Percentiles rank a stretch among this genome's conserved stretches.
phyloP scores from a whole-genome alignment of 2,329 filamentous ascomycete genomes.

The Lecanicillium sp. region DNA sequence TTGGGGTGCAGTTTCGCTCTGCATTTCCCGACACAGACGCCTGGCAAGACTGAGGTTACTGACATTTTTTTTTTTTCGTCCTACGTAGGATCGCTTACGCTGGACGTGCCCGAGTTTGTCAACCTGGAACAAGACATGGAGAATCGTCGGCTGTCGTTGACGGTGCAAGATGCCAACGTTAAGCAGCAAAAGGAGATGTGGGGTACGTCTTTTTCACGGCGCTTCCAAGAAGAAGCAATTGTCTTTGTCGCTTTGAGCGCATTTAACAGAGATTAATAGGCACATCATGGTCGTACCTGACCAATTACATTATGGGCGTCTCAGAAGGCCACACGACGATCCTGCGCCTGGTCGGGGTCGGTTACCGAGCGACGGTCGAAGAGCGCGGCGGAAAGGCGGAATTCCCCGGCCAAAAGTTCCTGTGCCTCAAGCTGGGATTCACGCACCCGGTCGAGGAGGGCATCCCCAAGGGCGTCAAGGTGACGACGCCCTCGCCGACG shows the following conservation, averaged over 20 bases:
- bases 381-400: constrained; percentile 63
- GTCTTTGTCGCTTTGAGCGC: no score
- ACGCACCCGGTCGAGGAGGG: constrained; percentile 90
- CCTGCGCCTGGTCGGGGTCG: constrained; percentile 86
- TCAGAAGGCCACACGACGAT: constrained; percentile 95
- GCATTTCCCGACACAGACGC: not conserved
- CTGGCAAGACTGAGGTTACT: constrained; percentile 8
- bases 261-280: no score
- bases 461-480: constrained; percentile 74
- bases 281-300: constrained; percentile 81
- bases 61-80: constrained; percentile 11
- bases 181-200: constrained; percentile 90
- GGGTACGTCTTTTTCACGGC: constrained; percentile 50
- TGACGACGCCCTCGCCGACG: constrained; percentile 83
- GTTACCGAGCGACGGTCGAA: constrained; percentile 87
- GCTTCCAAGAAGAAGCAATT: no score
- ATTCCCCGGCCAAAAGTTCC: constrained; percentile 78
- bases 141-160: constrained; percentile 57
- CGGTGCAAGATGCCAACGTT: constrained; percentile 58
- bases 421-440: constrained; percentile 91
- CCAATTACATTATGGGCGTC: constrained; percentile 86
- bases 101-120: constrained; percentile 75
- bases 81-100: constrained; percentile 70
- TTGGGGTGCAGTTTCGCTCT: not conserved
- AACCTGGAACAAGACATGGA: constrained; percentile 60